Conservation (phyloP, 2,329 filamentous ascomycete genomes). For the Sporothrix luriei region DNA sequence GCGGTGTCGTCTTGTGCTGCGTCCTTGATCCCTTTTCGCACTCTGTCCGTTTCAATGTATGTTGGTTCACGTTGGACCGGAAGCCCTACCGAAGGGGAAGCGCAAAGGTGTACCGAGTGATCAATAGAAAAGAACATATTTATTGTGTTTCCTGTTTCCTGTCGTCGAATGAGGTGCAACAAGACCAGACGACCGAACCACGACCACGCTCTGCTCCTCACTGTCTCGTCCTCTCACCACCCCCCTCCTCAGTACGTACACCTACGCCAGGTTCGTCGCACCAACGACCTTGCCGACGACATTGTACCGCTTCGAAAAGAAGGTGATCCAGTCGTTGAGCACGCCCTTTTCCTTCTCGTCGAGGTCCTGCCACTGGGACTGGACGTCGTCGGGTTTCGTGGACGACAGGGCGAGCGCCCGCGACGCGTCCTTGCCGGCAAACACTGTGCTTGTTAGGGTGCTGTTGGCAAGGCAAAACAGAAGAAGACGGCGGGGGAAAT, state of each 20-base stretch:
- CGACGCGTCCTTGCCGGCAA: conserved; percentile 95
- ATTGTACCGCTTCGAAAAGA: conserved; percentile 97
- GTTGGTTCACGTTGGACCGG: conserved; percentile 19
- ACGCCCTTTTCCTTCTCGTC: conserved; percentile 81
- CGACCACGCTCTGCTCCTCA: background rate
- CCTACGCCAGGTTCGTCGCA: conserved; percentile 59
- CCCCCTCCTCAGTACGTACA: background rate
- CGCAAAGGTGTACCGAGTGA: background rate
- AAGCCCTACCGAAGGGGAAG: conserved; percentile 25
- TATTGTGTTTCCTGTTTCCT: conserved; percentile 1
- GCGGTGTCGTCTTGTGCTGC: background rate
- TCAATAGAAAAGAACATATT: background rate
- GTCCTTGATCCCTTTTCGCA: background rate
- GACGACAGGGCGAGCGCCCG: conserved; percentile 85
- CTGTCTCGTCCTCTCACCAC: background rate
- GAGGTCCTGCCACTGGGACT: conserved; percentile 79
- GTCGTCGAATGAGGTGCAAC: background rate
- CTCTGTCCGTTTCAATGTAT: conserved; percentile 25
- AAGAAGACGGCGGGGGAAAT: background rate
- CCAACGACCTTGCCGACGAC: conserved; percentile 71
- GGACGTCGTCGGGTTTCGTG: conserved; percentile 80
- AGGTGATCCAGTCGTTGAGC: conserved; percentile 90
- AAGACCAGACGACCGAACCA: background rate
- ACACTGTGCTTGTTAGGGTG: conserved; percentile 61
- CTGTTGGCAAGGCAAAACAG: background rate